Evolutionary conservation across 352 stramenopile species (phyloP).

Genomic region (Albugo laibachii): DNA sequence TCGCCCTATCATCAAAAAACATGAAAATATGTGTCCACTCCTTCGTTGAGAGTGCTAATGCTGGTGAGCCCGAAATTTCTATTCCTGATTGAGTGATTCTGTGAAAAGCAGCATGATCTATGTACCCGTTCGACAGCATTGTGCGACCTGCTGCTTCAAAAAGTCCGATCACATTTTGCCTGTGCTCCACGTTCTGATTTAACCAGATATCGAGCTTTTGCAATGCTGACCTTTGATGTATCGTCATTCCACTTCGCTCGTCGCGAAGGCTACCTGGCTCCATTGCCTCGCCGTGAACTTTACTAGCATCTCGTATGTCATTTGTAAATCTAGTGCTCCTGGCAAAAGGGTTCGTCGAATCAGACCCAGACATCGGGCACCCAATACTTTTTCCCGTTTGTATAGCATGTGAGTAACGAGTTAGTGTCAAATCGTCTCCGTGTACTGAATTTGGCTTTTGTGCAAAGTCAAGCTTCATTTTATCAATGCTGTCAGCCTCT

Average conservation of each 20-base stretch:
- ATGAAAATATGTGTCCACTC: conserved; percentile 66
- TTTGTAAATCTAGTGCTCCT: conserved; percentile 55
- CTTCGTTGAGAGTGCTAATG: conserved; percentile 12
- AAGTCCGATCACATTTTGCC: no score
- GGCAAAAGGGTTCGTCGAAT: conserved; percentile 33
- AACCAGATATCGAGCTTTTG: conserved; percentile 16
- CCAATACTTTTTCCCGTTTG: conserved; percentile 29
- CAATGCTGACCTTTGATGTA: conserved; percentile 40
- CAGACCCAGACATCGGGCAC: conserved; percentile 26
- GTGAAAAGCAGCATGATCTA: no score
- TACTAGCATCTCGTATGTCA: conserved; percentile 36
- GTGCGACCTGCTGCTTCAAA: no score
- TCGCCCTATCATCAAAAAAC: conserved; percentile 44
- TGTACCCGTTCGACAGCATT: no score
- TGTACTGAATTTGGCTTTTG: not conserved
- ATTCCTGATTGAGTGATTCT: no score
- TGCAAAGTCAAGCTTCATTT: conserved; percentile 36
- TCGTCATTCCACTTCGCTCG: conserved; percentile 25
- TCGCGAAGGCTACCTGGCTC: conserved; percentile 29
- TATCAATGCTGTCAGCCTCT: conserved; percentile 54
- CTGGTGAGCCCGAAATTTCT: no score
- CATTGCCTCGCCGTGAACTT: conserved; percentile 43
- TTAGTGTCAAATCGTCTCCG: conserved; percentile 14
- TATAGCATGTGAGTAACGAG: conserved; percentile 47
- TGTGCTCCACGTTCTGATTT: not conserved